Conservation (phyloP, 352 stramenopile species). For the Phytophthora tentaculata region DNA sequence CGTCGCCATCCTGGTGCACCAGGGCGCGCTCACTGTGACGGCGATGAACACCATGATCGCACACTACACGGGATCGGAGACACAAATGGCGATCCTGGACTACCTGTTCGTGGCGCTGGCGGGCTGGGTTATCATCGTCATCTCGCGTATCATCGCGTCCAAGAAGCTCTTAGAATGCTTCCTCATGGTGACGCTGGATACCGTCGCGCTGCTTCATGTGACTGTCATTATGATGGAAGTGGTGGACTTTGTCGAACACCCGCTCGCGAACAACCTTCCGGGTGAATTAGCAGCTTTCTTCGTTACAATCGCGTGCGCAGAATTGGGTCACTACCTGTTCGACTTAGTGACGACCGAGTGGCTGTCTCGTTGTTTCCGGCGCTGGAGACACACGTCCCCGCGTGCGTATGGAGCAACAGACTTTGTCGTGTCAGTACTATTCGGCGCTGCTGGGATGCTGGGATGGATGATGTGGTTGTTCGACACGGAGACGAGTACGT, state of each 20-base stretch:
- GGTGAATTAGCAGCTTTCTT: conserved; percentile 61
- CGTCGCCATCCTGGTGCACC: conserved; percentile 56
- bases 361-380: conserved; percentile 3
- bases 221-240: conserved; percentile 73
- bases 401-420: conserved; percentile 8
- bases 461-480: conserved; percentile 31
- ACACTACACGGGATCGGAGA: conserved; percentile 44
- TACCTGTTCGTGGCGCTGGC: conserved; percentile 66
- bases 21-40: conserved; percentile 60
- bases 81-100: conserved; percentile 58
- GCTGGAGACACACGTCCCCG: conserved; percentile 20
- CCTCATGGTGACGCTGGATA: conserved; percentile 61
- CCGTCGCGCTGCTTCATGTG: conserved; percentile 58
- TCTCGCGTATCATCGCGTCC: conserved; percentile 63
- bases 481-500: conserved; percentile 23
- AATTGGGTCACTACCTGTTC: conserved; percentile 44
- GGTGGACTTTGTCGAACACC: conserved; percentile 60
- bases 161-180: conserved; percentile 62
- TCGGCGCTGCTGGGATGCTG: conserved; percentile 24
- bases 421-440: conserved; percentile 30
- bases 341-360: conserved; percentile 11
- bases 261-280: conserved; percentile 35
- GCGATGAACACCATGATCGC: conserved; percentile 66
- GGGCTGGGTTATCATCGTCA: conserved; percentile 53
- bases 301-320: conserved; percentile 42